Evolutionary conservation across 176 grass and related monocot genomes (phyloP).

Genomic region (Avena eriantha): DNA sequence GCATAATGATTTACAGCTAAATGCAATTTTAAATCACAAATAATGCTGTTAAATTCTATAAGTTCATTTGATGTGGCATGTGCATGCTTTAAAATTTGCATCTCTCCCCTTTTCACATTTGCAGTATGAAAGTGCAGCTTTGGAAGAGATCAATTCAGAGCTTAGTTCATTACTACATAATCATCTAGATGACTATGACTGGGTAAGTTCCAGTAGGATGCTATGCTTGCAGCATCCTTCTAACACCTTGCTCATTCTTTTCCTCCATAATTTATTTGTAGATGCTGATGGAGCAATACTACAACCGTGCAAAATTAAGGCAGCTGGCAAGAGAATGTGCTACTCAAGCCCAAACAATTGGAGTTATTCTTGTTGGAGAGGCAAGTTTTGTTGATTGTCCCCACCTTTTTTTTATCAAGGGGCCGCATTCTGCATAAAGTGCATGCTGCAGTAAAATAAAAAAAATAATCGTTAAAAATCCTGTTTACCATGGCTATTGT

Average conservation of each 20-base stretch:
- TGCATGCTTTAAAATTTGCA: background rate
- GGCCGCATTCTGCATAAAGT: background rate
- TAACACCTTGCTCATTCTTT: background rate
- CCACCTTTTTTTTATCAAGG: background rate
- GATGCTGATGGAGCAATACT: background rate
- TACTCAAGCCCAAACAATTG: background rate
- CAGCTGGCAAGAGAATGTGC: background rate
- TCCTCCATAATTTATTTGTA: background rate
- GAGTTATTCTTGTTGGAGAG: conserved; percentile 3
- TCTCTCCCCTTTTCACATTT: background rate
- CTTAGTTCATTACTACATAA: background rate
- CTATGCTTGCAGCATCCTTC: background rate
- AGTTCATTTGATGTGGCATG: no score
- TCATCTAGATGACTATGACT: background rate
- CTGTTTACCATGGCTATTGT: background rate
- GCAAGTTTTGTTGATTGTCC: background rate
- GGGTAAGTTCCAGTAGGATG: background rate
- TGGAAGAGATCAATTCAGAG: background rate
- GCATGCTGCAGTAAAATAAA: background rate
- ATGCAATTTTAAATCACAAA: background rate
- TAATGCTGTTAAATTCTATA: background rate
- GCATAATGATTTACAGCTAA: background rate
- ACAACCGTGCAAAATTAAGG: background rate
- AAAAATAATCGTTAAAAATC: background rate
- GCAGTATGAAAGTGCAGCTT: background rate